Evolutionary conservation across 768 basidiomycete species (phyloP).

Genomic region (Leccinum aurantiacum): DNA sequence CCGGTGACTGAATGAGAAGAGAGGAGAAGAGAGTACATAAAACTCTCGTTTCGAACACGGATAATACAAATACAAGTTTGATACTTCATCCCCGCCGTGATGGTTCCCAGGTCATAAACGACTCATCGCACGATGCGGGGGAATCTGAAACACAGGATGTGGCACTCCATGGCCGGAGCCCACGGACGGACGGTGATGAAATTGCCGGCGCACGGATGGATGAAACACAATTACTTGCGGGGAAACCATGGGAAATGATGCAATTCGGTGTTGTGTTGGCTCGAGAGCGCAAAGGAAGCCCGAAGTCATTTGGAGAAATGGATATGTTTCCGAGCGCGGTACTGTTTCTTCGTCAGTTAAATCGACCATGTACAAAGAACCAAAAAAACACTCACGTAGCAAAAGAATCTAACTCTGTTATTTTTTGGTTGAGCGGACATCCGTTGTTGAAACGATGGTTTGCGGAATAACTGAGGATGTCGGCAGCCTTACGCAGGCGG

Average conservation of each 20-base stretch:
- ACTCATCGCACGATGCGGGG: constrained; percentile 48
- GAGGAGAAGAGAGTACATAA: background rate
- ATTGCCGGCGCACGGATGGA: constrained; percentile 21
- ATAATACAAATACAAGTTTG: background rate
- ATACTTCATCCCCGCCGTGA: constrained; percentile 34
- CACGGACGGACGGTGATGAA: constrained; percentile 17
- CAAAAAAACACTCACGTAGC: constrained; percentile 44
- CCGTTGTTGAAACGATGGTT: constrained; percentile 34
- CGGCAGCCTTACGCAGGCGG: constrained; percentile 58
- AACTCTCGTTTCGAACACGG: background rate
- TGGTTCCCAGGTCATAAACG: constrained; percentile 65
- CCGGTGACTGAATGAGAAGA: background rate
- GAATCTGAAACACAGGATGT: constrained; percentile 25
- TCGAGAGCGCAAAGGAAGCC: constrained; percentile 12
- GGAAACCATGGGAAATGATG: constrained; percentile 8
- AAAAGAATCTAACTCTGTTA: constrained; percentile 51
- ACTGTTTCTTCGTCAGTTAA: constrained; percentile 30
- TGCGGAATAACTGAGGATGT: constrained; percentile 50
- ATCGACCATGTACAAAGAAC: background rate
- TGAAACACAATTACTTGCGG: constrained; percentile 17
- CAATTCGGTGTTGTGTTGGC: constrained; percentile 12
- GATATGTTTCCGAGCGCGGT: constrained; percentile 41
- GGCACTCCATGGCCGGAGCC: constrained; percentile 20
- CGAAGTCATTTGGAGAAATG: constrained; percentile 28
- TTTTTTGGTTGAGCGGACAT: constrained; percentile 44